A percentile compares a stretch with the other conserved stretches of the same genome.
Evolutionary conservation across 1,284 basidiomycete genomes (phyloP).

Genomic region (Microbotryum intermedium): DNA sequence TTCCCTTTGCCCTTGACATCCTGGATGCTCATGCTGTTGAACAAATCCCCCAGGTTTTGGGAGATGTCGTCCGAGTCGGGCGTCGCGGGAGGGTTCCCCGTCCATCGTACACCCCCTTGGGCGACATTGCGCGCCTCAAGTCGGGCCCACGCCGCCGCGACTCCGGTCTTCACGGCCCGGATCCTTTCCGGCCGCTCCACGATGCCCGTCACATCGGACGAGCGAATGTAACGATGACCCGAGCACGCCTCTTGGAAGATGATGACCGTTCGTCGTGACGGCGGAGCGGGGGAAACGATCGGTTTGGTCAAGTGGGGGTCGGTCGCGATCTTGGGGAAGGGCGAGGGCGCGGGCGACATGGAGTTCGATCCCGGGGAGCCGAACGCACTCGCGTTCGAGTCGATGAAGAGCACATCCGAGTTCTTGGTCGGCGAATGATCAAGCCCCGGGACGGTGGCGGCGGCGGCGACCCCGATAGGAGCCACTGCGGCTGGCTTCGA

Average conservation of each 20-base stretch:
- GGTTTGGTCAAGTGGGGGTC: too few species aligned
- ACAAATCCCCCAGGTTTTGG: conserved; percentile 45
- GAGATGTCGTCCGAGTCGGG: background rate
- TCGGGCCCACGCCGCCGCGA: conserved; percentile 65
- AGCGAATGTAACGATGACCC: conserved; percentile 66
- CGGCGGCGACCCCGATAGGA: too few species aligned
- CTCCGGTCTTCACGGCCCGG: conserved; percentile 65
- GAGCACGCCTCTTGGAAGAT: conserved; percentile 28
- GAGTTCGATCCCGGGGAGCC: too few species aligned
- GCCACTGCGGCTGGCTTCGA: too few species aligned
- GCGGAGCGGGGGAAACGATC: background rate
- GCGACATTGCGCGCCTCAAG: conserved; percentile 37
- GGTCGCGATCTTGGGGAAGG: too few species aligned
- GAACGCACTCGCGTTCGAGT: too few species aligned
- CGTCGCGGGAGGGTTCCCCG: background rate
- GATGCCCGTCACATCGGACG: conserved; percentile 54
- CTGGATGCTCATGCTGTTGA: conserved; percentile 51
- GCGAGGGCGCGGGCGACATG: too few species aligned
- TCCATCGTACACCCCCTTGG: background rate
- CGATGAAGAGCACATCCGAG: too few species aligned
- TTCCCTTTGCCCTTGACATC: background rate
- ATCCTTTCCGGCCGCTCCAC: conserved; percentile 86
- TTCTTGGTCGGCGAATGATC: too few species aligned
- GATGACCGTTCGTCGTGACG: conserved; percentile 1
- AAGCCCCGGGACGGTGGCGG: too few species aligned